Evolutionary conservation across 495 filamentous ascomycete genomes (phyloP).

Genomic region (Podospora pseudocomata): DNA sequence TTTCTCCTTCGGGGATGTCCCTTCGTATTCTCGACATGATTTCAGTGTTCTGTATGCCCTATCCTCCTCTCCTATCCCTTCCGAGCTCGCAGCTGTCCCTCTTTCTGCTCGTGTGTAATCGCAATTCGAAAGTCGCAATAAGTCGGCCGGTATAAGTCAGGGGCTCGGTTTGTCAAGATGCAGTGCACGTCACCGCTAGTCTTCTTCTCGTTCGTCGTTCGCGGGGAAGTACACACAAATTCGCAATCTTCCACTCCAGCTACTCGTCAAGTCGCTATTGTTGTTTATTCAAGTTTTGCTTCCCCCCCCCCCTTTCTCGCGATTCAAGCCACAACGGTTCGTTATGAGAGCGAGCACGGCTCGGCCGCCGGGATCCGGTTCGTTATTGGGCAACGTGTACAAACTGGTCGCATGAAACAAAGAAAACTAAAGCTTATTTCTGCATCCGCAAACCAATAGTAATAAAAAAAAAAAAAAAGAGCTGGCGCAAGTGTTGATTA

Average conservation of each 20-base stretch:
- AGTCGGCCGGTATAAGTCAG: neutral
- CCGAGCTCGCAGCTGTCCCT: neutral
- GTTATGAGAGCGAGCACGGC: neutral
- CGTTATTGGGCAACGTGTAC: neutral
- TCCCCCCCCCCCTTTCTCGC: neutral
- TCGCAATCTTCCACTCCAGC: neutral
- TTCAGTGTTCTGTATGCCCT: neutral
- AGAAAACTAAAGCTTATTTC: neutral
- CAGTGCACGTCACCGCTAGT: neutral
- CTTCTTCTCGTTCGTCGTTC: neutral
- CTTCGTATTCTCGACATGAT: neutral
- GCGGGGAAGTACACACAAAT: neutral
- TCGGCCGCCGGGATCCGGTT: neutral
- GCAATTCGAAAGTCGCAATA: neutral
- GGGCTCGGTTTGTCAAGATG: neutral
- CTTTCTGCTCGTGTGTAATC: neutral
- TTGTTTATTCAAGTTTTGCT: neutral
- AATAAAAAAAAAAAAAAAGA: neutral
- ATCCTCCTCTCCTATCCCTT: neutral
- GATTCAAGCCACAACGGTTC: neutral
- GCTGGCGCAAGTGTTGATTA: neutral
- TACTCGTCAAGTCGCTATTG: neutral
- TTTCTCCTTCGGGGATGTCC: neutral
- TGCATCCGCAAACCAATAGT: neutral
- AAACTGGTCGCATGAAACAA: neutral